Evolutionary conservation across 2,329 filamentous ascomycete species (phyloP).

Genomic region (Stagonosporopsis vannaccii): DNA sequence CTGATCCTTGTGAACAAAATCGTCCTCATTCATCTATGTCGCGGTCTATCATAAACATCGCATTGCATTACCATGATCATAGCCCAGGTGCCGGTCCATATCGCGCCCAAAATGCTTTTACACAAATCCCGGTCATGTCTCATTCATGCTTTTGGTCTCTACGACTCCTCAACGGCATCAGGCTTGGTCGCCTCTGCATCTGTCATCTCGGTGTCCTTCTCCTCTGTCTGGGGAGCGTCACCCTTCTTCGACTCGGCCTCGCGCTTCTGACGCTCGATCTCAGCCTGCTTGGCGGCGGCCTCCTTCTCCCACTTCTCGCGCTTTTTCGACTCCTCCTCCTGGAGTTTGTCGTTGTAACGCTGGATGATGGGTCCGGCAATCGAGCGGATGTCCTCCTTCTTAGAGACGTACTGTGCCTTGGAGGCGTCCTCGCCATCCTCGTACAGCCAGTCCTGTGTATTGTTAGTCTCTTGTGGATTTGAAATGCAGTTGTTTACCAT

Average conservation of each 20-base stretch:
- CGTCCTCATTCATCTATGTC: conserved; percentile 32
- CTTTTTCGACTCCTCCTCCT: conserved; percentile 80
- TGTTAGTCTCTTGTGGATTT: conserved; percentile 19
- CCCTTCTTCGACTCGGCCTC: conserved; percentile 72
- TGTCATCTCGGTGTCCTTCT: conserved; percentile 65
- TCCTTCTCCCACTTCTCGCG: conserved; percentile 71
- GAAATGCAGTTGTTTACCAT: conserved; percentile 49
- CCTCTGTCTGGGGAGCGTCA: conserved; percentile 47
- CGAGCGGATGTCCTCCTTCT: conserved; percentile 93
- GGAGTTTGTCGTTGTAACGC: conserved; percentile 93
- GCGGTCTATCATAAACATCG: conserved; percentile 39
- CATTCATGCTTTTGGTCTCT: conserved; percentile 14
- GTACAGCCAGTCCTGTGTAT: conserved; percentile 89
- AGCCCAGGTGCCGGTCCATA: conserved; percentile 16
- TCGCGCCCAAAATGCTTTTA: conserved; percentile 33
- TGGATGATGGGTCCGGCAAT: conserved; percentile 91
- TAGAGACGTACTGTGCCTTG: conserved; percentile 92
- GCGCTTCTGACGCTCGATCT: conserved; percentile 77
- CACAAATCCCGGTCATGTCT: conserved; percentile 22
- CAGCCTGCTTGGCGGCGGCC: conserved; percentile 67
- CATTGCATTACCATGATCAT: conserved; percentile 35
- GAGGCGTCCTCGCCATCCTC: conserved; percentile 94
- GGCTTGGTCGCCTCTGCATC: conserved; percentile 59
- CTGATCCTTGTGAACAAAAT: not conserved
- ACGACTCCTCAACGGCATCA: conserved; percentile 50